Evolutionary conservation across 768 basidiomycete genomes (phyloP), one percentile per base, ranked within the genome.

Genomic region (Boletellus sp.): DNA sequence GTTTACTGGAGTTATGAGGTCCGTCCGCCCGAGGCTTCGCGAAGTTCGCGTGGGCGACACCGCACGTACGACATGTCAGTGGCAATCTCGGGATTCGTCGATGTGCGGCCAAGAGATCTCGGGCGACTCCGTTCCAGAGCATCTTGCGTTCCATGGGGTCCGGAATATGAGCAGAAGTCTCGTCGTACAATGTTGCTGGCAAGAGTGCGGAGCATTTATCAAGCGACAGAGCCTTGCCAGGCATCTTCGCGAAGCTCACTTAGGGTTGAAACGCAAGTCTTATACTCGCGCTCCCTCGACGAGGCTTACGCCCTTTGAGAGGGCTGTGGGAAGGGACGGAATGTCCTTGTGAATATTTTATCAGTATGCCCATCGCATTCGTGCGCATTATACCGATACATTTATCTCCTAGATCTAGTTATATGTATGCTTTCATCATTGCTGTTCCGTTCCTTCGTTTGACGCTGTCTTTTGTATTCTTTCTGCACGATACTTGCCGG

Each of bases 161-260:
- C 15, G 3, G 0, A 9, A 16, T 1, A 51, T 61, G 47, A 32
- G 3, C 3, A 61, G 33, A 28, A 17, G 39, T n/a, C 3, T 0
- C 3, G 0, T 4, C 6, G 28, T 47, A 1, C 17, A 19, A 2
- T 62, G 62, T 26, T 9, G 4, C 17, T 62, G 61, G 62, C 11
- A 0, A 1, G 53, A 3, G 3, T 62, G 61, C 4, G 13, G 20
- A 1, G 2, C 0, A 6, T 0, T 0, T 4, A 11, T 55, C n/a
- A 52, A 52, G 31, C 36, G 61, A 6, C 20, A 48, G 0, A 19
- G 53, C 2, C 37, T 64, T 0, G 0, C 19, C 10, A 44, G 62
- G 0, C 62, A 64, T 11, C 10, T n/a, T 3, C 51, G 58, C 0
- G 60, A 61, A 10, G 55, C 57, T 0, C 60, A 61, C 3, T 10